phyloP scores from a whole-genome alignment of 2,329 filamentous ascomycete genomes.

The Elsinoe batatas region DNA sequence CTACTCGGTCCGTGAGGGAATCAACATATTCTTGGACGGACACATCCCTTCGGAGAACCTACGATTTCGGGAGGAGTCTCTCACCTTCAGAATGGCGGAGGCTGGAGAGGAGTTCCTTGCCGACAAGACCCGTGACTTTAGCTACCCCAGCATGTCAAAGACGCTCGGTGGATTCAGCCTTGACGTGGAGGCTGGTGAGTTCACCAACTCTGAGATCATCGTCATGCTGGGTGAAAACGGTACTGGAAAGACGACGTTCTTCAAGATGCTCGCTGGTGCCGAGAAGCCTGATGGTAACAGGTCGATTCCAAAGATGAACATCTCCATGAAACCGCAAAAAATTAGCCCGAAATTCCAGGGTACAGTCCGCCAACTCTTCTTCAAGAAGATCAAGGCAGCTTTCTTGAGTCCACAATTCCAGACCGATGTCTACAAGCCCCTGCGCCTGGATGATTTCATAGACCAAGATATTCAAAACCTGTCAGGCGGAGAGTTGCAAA shows the following conservation, averaged over 20 bases:
- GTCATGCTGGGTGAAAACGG: conserved; percentile 99
- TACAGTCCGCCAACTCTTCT: conserved; percentile 94
- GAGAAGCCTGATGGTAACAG: conserved; percentile 76
- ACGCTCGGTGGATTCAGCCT: conserved; percentile 83
- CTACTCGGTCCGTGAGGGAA: conserved; percentile 92
- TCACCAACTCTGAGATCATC: conserved; percentile 96
- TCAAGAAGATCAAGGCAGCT: conserved; percentile 98
- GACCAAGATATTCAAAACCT: conserved; percentile 99
- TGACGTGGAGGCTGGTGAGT: conserved; percentile 68
- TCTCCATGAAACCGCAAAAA: conserved; percentile 99
- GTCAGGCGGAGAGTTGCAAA: conserved; percentile 97
- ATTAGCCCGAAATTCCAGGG: conserved; percentile 98
- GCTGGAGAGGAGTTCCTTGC: conserved; percentile 77
- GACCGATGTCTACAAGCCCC: conserved; percentile 98
- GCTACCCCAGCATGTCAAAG: conserved; percentile 86
- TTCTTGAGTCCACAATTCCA: conserved; percentile 98
- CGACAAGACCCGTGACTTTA: conserved; percentile 76
- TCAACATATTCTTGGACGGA: conserved; percentile 98
- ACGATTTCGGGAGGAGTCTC: conserved; percentile 92
- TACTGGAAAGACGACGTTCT: conserved; percentile 98
- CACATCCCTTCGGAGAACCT: conserved; percentile 97
- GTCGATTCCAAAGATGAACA: conserved; percentile 84
- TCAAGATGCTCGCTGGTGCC: conserved; percentile 85
- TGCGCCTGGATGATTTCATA: conserved; percentile 98
- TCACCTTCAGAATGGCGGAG: conserved; percentile 91